Percentiles rank a stretch among this genome's conserved stretches.
These are phyloP conservation scores for Stipa capillata DNA, from an alignment of 176 grass and related monocot species.

Conservation along the genomic window DNA sequence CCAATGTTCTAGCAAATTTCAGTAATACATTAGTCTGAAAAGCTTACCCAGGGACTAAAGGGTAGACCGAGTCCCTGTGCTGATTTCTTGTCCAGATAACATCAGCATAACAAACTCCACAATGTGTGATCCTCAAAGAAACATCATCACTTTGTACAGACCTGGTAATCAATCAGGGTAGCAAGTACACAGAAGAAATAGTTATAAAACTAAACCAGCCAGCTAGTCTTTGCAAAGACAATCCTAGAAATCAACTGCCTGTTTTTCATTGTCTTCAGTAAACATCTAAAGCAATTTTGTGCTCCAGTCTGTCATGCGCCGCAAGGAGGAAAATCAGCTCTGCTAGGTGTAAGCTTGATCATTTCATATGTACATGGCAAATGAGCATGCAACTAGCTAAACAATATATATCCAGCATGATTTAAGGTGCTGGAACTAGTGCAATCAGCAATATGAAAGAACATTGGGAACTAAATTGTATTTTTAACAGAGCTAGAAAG, in stretches of 20 bases:
- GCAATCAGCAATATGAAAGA: not conserved
- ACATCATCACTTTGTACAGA: slow-evolving; percentile 36
- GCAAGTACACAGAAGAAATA: not conserved
- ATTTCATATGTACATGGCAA: not conserved
- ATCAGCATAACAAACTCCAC: slow-evolving; percentile 80
- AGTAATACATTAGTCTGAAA: not conserved
- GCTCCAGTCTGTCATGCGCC: not conserved
- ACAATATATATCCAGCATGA: too few species aligned
- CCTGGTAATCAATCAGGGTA: slow-evolving; percentile 18
- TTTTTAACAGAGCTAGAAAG: not conserved
- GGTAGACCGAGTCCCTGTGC: slow-evolving; percentile 41
- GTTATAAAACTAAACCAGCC: not conserved
- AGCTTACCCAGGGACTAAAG: slow-evolving; percentile 65
- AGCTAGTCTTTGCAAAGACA: not conserved
- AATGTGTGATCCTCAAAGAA: slow-evolving; percentile 60
- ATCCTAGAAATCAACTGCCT: not conserved
- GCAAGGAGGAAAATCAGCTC: not conserved
- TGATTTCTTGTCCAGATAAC: slow-evolving; percentile 44
- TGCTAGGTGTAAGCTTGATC: not conserved
- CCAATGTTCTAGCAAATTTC: not conserved
- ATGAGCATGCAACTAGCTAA: not conserved
- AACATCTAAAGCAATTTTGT: not conserved
- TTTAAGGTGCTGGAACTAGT: too few species aligned
- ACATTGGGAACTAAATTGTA: not conserved
- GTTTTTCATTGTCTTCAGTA: not conserved